A percentile compares a stretch with the other conserved stretches of the same genome.
These are phyloP conservation scores for Bryum argenteum DNA, from an alignment of 225 moss, liverwort and hornwort species.

Conservation along the genomic window DNA sequence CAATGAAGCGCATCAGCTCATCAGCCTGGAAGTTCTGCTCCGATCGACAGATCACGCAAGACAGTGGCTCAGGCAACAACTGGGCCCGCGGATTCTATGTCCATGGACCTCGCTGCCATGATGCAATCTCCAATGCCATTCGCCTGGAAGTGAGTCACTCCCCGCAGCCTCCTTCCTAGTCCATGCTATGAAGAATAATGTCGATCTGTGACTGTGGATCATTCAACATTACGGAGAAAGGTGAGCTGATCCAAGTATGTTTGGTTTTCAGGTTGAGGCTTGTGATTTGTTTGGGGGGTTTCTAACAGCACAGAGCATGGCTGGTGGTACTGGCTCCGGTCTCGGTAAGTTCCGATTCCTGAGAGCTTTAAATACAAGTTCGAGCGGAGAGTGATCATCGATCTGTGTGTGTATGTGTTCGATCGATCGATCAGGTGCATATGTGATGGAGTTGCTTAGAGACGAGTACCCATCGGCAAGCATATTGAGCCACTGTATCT, in stretches of 20 bases:
- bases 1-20: conserved; percentile 39
- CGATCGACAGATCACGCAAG: conserved; percentile 66
- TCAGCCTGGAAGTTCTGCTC: conserved; percentile 63
- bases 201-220: not conserved
- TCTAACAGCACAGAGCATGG: conserved; percentile 88
- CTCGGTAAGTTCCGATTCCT: conserved; percentile 54
- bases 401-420: too few species aligned
- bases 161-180: too few species aligned
- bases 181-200: too few species aligned
- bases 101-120: conserved; percentile 80
- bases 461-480: conserved; percentile 91
- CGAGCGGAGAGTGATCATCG: too few species aligned
- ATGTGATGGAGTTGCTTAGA: conserved; percentile 74
- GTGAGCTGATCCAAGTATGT: not conserved
- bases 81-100: conserved; percentile 88
- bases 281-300: conserved; percentile 93
- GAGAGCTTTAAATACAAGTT: too few species aligned
- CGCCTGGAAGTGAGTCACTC: conserved; percentile 74
- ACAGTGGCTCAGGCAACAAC: conserved; percentile 96
- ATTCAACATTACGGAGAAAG: not conserved
- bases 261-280: conserved; percentile 69
- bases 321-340: conserved; percentile 94
- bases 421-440: conserved; percentile 67
- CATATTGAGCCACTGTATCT: conserved; percentile 85
- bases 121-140: conserved; percentile 64